Conservation (phyloP, 352 stramenopile genomes). For the Phytophthora parvispora region DNA sequence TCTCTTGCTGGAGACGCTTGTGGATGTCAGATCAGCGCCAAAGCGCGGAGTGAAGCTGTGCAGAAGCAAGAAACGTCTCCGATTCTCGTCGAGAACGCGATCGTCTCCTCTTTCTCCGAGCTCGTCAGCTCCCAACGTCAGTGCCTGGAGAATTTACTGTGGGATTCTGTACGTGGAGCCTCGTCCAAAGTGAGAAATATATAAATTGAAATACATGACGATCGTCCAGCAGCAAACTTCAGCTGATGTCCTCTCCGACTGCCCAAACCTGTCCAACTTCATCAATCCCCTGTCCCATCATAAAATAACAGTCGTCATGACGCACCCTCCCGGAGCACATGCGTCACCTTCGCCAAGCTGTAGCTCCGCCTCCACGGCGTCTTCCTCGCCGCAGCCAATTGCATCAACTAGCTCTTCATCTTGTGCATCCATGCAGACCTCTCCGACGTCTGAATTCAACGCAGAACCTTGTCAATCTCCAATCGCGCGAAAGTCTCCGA, state of each 20-base stretch:
- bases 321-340: background rate
- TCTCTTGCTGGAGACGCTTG: background rate
- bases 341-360: background rate
- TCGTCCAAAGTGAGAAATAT: no score
- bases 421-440: background rate
- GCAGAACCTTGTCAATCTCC: conserved; percentile 11
- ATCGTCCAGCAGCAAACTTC: background rate
- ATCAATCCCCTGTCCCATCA: background rate
- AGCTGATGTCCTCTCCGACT: background rate
- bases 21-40: conserved; percentile 5
- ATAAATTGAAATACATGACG: background rate
- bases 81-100: background rate
- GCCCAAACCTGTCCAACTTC: background rate
- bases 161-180: background rate
- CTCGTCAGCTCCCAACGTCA: conserved; percentile 10
- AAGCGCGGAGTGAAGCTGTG: background rate
- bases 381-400: background rate
- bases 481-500: conserved; percentile 1
- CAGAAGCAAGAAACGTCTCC: background rate
- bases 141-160: conserved; percentile 10
- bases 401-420: background rate
- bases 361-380: background rate
- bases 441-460: background rate
- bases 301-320: background rate
- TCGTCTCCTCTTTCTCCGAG: background rate